These are phyloP conservation scores for Paecilomyces niveus DNA, from an alignment of 2,329 filamentous ascomycete species.

Conservation along the genomic window DNA sequence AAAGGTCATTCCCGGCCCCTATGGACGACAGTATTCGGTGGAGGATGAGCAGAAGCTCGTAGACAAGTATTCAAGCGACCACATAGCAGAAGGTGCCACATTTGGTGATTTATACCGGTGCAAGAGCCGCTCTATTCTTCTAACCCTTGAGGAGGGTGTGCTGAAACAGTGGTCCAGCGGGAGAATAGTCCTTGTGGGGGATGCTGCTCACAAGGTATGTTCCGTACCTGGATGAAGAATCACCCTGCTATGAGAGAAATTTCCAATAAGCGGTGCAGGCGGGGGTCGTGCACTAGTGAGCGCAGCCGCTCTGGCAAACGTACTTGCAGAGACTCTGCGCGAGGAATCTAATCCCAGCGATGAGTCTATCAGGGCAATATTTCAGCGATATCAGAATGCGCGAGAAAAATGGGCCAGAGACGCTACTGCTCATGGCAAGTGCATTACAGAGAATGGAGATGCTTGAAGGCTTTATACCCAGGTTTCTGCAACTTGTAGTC, in stretches of 20 bases:
- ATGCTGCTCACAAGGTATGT: slow-evolving; percentile 12
- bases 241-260: no score
- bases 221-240: not conserved
- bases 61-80: not conserved
- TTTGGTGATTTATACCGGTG: not conserved
- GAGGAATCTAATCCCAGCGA: not conserved
- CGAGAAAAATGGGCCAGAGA: not conserved
- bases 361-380: not conserved
- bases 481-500: not conserved
- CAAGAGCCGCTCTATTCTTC: not conserved
- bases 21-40: not conserved
- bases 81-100: not conserved
- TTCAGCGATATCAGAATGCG: not conserved
- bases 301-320: not conserved
- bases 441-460: not conserved
- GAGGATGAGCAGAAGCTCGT: not conserved
- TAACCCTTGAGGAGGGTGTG: not conserved
- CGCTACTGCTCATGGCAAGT: not conserved
- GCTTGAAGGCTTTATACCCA: not conserved
- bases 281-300: not conserved
- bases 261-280: not conserved
- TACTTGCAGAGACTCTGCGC: not conserved
- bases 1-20: not conserved
- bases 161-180: slow-evolving; percentile 9
- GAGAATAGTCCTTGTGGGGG: slow-evolving; percentile 10